Evolutionary conservation across 2,329 filamentous ascomycete species (phyloP), one percentile per base, ranked within the genome.

Genomic region (Lachnellula willkommii): DNA sequence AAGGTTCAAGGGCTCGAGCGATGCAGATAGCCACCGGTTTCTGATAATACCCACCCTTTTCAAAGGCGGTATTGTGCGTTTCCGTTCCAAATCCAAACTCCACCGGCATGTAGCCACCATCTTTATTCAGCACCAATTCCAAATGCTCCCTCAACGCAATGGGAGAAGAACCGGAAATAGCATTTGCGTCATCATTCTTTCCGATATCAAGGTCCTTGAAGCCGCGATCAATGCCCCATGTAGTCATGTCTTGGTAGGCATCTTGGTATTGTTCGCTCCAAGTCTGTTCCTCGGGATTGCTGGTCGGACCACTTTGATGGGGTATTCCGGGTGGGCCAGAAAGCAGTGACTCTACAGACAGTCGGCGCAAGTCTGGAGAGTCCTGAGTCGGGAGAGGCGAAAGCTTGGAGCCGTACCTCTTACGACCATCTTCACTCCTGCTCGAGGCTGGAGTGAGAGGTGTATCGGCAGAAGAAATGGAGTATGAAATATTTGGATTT

Each of bases 201-300:
- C 83, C 82, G 1, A 88, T 73, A 64, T 93, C 89, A 20, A 82
- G 72, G 70, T 93, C 89, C 9, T 79, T 79, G 58, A 83, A 76
- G 1, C 89, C 89, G 54, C 82, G 77, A 66, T 93, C 89, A 57
- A 88, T 80, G 5, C 89, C 89, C 67, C 88, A 90, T 45, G 77
- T 81, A 6, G 72, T 78, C 37, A 72, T 71, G 60, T 75, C 66
- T 57, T 73, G 55, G 45, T 60, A 64, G 5, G 57, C 57, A 42
- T 67, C 65, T 57, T 60, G 50, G 48, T 59, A 54, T 50, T 59
- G 50, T 32, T 56, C 46, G 22, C 58, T 40, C 59, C 57, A 61
- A 52, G 57, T 60, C 22, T 56, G 57, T 11, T 45, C 22, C 11
- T 61, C 60, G 2, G 52, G 47, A 54, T 56, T 64, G 56, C 55